These are phyloP conservation scores for Sicyos baderoa DNA, from an alignment of 306 rosid genomes.

Conservation along the genomic window DNA sequence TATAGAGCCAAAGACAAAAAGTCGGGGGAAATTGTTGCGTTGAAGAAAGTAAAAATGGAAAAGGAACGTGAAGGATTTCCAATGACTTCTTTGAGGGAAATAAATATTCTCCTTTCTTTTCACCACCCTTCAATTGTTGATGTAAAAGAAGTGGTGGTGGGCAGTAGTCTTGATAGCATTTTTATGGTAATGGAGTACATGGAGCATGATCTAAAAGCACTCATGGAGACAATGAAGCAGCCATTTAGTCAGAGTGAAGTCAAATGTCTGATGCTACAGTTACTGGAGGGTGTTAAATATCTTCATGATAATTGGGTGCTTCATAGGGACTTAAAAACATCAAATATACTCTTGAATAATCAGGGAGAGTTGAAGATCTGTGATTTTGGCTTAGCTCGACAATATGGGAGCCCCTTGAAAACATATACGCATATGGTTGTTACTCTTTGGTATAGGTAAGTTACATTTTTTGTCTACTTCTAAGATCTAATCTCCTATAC, in stretches of 20 bases:
- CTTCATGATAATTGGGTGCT: constrained; percentile 99
- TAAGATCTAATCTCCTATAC: constrained; percentile 4
- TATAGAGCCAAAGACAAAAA: constrained; percentile 92
- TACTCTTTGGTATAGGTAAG: constrained; percentile 99
- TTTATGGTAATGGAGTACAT: constrained; percentile 99
- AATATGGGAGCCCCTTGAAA: constrained; percentile 97
- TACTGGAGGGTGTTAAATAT: constrained; percentile 87
- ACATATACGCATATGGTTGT: constrained; percentile 96
- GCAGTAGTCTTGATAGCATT: constrained; percentile 94
- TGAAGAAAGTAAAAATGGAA: constrained; percentile 99
- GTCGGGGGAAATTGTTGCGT: constrained; percentile 82
- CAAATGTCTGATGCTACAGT: constrained; percentile 92
- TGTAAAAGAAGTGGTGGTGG: constrained; percentile 98
- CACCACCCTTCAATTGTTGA: constrained; percentile 93
- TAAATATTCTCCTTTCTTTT: constrained; percentile 95
- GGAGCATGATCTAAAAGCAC: constrained; percentile 96
- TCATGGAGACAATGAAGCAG: constrained; percentile 96
- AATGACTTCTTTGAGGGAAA: constrained; percentile 94
- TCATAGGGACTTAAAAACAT: constrained; percentile 94
- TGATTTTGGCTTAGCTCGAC: constrained; percentile 98
- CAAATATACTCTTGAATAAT: constrained; percentile 85
- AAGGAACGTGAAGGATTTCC: constrained; percentile 99
- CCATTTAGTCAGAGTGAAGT: constrained; percentile 99
- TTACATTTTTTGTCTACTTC: constrained; percentile 5
- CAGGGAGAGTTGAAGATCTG: constrained; percentile 96